A percentile compares a stretch with the other conserved stretches of the same genome.
Conservation (phyloP, 176 grass and related monocot species). For the Carex scoparia region DNA sequence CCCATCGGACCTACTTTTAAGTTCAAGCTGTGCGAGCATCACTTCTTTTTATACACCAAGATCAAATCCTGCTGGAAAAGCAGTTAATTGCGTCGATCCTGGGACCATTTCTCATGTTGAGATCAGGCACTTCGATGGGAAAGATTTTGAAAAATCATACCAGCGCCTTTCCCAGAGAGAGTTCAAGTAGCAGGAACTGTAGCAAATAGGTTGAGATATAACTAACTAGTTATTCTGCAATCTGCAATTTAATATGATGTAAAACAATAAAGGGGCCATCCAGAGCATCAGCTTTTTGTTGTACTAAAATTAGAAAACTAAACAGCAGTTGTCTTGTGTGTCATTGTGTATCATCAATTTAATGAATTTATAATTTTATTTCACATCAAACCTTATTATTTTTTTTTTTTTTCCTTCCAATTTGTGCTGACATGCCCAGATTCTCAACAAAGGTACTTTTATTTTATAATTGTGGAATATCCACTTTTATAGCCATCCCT, state of each 20-base stretch:
- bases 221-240: neutral
- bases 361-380: neutral
- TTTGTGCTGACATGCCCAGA: neutral
- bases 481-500: neutral
- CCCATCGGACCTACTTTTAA: no score
- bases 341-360: neutral
- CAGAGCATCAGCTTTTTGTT: neutral
- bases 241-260: neutral
- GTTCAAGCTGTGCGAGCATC: no score
- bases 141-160: slow-evolving; percentile 49
- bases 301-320: neutral
- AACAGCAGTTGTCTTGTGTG: neutral
- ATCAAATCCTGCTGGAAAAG: slow-evolving; percentile 49
- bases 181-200: neutral
- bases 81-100: slow-evolving; percentile 54
- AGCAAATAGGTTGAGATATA: neutral
- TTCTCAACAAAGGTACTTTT: neutral
- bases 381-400: neutral
- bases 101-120: slow-evolving; percentile 65
- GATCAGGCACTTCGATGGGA: slow-evolving; percentile 43
- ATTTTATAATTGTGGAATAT: neutral
- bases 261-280: neutral
- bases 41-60: slow-evolving; percentile 59
- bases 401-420: neutral
- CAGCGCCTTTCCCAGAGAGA: slow-evolving; percentile 22